A percentile compares a stretch with the other conserved stretches of the same genome.
Evolutionary conservation across 495 filamentous ascomycete species (phyloP).

Genomic region (Penicillium tannophilum): DNA sequence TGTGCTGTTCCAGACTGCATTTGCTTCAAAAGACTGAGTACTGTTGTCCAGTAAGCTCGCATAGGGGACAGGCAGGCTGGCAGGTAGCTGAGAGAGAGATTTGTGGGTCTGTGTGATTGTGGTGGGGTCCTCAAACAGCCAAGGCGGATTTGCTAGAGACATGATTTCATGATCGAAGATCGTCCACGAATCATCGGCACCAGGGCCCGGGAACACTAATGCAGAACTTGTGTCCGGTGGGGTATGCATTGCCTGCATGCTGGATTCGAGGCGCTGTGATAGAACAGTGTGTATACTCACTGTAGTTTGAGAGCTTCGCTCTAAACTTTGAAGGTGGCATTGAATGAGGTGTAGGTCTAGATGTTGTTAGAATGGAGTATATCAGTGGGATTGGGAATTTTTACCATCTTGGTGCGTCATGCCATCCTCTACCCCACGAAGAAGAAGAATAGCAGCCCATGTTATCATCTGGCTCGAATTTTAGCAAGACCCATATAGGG

Average conservation of each 20-base stretch:
- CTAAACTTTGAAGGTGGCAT: slow-evolving; percentile 36
- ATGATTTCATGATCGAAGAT: slow-evolving; percentile 46
- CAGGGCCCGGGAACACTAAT: slow-evolving; percentile 25
- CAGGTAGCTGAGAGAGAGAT: slow-evolving; percentile 2
- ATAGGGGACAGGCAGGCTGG: slow-evolving; percentile 8
- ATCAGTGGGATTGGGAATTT: not conserved
- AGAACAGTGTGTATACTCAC: slow-evolving; percentile 38
- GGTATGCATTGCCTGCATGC: slow-evolving; percentile 43
- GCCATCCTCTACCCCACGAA: slow-evolving; percentile 43
- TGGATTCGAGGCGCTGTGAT: slow-evolving; percentile 35
- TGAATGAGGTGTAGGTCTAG: slow-evolving; percentile 40
- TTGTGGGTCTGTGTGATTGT: slow-evolving; percentile 10
- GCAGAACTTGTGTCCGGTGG: slow-evolving; percentile 32
- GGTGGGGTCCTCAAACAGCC: slow-evolving; percentile 30
- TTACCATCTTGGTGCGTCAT: slow-evolving; percentile 42
- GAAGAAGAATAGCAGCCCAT: slow-evolving; percentile 42
- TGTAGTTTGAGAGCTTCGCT: slow-evolving; percentile 30
- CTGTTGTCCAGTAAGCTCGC: slow-evolving; percentile 9
- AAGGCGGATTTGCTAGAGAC: slow-evolving; percentile 35
- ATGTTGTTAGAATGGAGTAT: not conserved
- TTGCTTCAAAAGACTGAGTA: slow-evolving; percentile 13
- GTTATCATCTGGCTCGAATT: slow-evolving; percentile 37
- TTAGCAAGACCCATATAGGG: not conserved
- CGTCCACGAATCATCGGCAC: slow-evolving; percentile 36
- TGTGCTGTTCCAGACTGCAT: slow-evolving; percentile 13